A percentile compares a stretch with the other conserved stretches of the same genome.
phyloP scores from a whole-genome alignment of 73 alveolate species.

The Tetrahymena thermophila region DNA sequence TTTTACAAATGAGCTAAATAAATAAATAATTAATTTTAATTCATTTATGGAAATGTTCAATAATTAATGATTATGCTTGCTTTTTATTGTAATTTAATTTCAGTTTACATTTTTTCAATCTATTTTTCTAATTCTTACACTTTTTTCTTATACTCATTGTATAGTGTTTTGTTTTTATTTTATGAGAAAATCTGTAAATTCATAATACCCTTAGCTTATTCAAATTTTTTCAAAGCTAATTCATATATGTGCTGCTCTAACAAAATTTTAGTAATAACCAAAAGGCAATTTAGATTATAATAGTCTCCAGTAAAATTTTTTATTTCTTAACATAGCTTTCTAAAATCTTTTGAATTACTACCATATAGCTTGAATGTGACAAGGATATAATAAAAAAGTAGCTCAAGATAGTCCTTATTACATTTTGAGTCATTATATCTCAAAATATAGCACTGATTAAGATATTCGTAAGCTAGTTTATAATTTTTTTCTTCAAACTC shows the following conservation, averaged over 20 bases:
- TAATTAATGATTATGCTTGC: too few species aligned
- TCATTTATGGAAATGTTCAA: too few species aligned
- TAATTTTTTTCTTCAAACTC: neutral
- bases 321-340: neutral
- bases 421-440: neutral
- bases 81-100: too few species aligned
- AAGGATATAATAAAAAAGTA: neutral
- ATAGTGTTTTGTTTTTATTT: neutral
- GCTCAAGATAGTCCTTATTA: neutral
- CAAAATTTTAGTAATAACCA: neutral
- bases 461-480: neutral
- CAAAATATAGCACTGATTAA: neutral
- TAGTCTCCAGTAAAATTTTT: neutral
- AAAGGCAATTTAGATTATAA: neutral
- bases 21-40: too few species aligned
- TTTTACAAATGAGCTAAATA: too few species aligned
- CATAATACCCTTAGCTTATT: neutral
- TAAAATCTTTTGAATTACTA: neutral
- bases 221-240: neutral
- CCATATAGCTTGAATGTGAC: neutral
- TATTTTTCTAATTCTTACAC: neutral
- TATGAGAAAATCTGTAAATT: neutral
- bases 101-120: neutral
- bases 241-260: neutral
- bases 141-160: neutral